These are phyloP conservation scores for Microbotryum violaceum DNA, from an alignment of 1,284 basidiomycete genomes.

Conservation along the genomic window DNA sequence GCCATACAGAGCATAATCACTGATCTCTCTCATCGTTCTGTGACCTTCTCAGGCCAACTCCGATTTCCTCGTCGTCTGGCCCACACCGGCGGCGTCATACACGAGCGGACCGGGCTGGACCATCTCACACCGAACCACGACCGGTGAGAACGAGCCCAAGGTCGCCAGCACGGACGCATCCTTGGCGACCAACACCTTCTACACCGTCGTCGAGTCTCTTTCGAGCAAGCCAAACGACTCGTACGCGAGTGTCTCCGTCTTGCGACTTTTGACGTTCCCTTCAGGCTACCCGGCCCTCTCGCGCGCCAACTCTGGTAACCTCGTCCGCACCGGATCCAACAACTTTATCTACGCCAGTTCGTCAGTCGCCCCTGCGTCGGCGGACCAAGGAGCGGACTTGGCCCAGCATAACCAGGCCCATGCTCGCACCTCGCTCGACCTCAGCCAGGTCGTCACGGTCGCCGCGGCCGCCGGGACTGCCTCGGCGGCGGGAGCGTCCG, in stretches of 20 bases:
- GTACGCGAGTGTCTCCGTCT: conserved; percentile 13
- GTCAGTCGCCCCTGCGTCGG: neutral
- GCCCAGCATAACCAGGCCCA: conserved; percentile 15
- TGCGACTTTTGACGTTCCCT: conserved; percentile 5
- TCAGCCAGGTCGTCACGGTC: conserved; percentile 1
- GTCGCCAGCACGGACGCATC: neutral
- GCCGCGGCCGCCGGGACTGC: neutral
- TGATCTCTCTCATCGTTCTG: neutral
- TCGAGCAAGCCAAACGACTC: conserved; percentile 7
- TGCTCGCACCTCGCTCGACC: conserved; percentile 3
- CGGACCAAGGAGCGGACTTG: conserved; percentile 6
- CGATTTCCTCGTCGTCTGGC: conserved; percentile 26
- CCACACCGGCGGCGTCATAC: conserved; percentile 3
- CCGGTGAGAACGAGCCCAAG: conserved; percentile 3
- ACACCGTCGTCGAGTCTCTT: conserved; percentile 15
- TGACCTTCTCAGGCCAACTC: conserved; percentile 17
- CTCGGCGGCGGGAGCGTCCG: neutral
- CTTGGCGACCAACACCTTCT: conserved; percentile 6
- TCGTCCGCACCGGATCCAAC: neutral
- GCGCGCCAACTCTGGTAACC: neutral
- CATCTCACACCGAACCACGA: conserved; percentile 15
- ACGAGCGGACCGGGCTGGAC: conserved; percentile 9
- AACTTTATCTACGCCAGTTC: conserved; percentile 20
- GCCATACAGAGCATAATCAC: neutral
- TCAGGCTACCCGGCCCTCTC: conserved; percentile 9